These are phyloP conservation scores for Aegilops umbellulata DNA, from an alignment of 176 grass and related monocot species.

Conservation along the genomic window DNA sequence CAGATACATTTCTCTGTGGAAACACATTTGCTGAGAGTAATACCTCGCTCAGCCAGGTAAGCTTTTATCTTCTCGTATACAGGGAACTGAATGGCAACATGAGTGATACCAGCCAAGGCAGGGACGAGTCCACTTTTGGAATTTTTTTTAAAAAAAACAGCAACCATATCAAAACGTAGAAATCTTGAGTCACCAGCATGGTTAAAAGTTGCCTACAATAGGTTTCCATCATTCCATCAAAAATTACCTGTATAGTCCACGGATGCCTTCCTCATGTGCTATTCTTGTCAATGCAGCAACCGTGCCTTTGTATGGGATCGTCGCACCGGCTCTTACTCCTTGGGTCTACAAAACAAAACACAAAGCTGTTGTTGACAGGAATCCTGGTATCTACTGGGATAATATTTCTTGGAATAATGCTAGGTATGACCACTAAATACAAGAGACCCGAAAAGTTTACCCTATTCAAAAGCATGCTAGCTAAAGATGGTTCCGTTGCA, in stretches of 20 bases:
- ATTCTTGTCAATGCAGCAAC: conserved; percentile 76
- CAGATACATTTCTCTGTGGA: background rate
- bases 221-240: background rate
- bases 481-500: background rate
- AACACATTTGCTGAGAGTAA: background rate
- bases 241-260: conserved; percentile 84
- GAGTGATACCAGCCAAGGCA: conserved; percentile 92
- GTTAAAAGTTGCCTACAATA: background rate
- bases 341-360: conserved; percentile 62
- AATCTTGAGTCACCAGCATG: background rate
- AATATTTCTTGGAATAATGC: background rate
- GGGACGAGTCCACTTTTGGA: conserved; percentile 75
- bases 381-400: background rate
- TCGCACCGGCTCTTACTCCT: conserved; percentile 51
- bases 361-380: background rate
- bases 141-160: conserved; percentile 21
- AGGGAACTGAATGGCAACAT: conserved; percentile 98
- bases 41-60: conserved; percentile 92
- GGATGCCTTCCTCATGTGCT: conserved; percentile 81
- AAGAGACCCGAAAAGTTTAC: background rate
- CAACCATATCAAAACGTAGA: conserved; percentile 23
- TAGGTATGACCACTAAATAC: background rate
- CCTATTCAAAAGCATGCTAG: background rate
- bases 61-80: conserved; percentile 87
- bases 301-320: conserved; percentile 73